Conservation (phyloP, 495 filamentous ascomycete genomes). For the Apiosordaria backusii region DNA sequence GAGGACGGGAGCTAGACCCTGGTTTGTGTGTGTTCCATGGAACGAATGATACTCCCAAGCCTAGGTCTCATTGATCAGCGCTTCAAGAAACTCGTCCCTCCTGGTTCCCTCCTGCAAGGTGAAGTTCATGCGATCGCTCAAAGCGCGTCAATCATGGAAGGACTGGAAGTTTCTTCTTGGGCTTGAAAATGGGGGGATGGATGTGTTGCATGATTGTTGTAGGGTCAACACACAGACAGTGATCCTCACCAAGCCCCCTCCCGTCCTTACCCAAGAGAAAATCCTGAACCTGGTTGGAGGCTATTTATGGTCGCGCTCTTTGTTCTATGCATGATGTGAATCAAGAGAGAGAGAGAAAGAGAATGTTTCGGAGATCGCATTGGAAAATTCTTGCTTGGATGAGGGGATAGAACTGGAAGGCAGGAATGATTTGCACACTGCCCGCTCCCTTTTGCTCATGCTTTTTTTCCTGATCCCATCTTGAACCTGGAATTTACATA, state of each 20-base stretch:
- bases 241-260: neutral
- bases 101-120: neutral
- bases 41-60: too few species aligned
- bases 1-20: too few species aligned
- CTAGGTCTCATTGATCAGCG: conserved; percentile 16
- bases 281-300: too few species aligned
- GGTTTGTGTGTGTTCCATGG: too few species aligned
- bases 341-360: too few species aligned
- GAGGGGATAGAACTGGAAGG: conserved; percentile 1
- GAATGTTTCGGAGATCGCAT: neutral
- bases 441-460: neutral
- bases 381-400: neutral
- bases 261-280: too few species aligned
- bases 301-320: neutral
- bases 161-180: neutral
- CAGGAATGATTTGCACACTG: neutral
- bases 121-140: conserved; percentile 6
- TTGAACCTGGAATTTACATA: too few species aligned
- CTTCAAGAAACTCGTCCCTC: neutral
- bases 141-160: neutral
- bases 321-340: neutral
- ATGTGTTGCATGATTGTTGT: neutral
- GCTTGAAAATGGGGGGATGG: too few species aligned
- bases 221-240: neutral
- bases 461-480: neutral